Evolutionary conservation across 2,329 filamentous ascomycete species (phyloP).

Genomic region (Leptographium galeiforme): DNA sequence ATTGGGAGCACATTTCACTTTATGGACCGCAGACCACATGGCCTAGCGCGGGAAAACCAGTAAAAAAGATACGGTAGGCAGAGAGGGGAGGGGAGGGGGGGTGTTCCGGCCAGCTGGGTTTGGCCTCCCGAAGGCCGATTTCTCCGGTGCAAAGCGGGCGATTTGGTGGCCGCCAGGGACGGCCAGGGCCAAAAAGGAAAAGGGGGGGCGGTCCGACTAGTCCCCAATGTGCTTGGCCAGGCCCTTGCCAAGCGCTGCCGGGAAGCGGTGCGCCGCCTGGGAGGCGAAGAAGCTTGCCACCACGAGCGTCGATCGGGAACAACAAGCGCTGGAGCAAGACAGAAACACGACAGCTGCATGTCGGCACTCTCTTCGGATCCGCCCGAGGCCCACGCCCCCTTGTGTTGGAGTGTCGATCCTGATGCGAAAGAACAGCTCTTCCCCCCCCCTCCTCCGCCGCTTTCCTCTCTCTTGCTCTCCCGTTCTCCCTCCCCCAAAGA

Average conservation of each 20-base stretch:
- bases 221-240: no score
- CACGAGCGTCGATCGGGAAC: no score
- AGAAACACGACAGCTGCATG: not conserved
- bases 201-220: no score
- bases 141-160: not conserved
- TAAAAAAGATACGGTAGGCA: not conserved
- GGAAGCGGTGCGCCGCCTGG: no score
- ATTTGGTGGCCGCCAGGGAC: not conserved
- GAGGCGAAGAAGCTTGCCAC: no score
- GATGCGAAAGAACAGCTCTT: not conserved
- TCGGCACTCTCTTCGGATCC: not conserved
- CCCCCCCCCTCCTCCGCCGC: no score
- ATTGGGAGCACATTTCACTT: not conserved
- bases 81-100: not conserved
- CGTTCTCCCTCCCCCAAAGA: no score
- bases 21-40: not conserved
- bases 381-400: not conserved
- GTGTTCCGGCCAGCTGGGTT: not conserved
- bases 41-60: not conserved
- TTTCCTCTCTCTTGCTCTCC: no score
- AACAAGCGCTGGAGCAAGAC: not conserved
- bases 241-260: no score
- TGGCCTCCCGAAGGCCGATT: not conserved
- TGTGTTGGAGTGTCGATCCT: not conserved
- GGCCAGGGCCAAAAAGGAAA: no score